Evolutionary conservation across 345 rosid species (phyloP), one percentile per base, ranked within the genome.

Genomic region (Melastoma malabathricum): DNA sequence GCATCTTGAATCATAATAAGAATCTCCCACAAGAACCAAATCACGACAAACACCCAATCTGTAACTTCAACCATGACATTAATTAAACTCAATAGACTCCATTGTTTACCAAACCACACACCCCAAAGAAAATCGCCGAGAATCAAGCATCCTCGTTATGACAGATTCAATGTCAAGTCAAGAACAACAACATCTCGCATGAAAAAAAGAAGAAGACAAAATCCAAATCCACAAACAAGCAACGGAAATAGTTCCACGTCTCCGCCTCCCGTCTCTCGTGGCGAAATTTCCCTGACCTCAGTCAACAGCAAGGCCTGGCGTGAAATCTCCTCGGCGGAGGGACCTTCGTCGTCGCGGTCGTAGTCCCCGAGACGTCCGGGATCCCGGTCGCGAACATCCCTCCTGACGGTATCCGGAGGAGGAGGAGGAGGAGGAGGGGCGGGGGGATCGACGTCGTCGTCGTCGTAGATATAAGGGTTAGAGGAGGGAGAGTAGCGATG

Each of bases 231-330:
- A 22, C 4, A 13, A 3, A 44, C 22, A 39, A 43, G 31, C 22
- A 29, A 17, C 20, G 44, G n/a, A 4, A 10, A 29, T 6, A 29
- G 38, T 6, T 29, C 23, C 45, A 39, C 27, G 34, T 0, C 13
- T 44, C n/a, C n/a, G n/a, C n/a, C n/a, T n/a, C n/a, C n/a, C n/a
- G n/a, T n/a, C n/a, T n/a, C n/a, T 14, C 8, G 23, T 2, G 6
- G 10, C 25, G 3, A 34, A 5, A 34, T 47, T 53, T 14, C 5
- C 16, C 51, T 47, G 47, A 86, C 98, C 96, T 80, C 96, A 19
- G 89, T 56, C 68, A 80, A 55, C 61, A 90, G 84, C 71, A 73
- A 89, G 15, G 87, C 67, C 71, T 80, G 95, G 17, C 84, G 75
- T 50, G 87, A 74, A 61, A 75, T 68, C 50, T 87, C 96, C 53